Conservation (phyloP, 2,329 filamentous ascomycete species). For the Xylariales sp. region DNA sequence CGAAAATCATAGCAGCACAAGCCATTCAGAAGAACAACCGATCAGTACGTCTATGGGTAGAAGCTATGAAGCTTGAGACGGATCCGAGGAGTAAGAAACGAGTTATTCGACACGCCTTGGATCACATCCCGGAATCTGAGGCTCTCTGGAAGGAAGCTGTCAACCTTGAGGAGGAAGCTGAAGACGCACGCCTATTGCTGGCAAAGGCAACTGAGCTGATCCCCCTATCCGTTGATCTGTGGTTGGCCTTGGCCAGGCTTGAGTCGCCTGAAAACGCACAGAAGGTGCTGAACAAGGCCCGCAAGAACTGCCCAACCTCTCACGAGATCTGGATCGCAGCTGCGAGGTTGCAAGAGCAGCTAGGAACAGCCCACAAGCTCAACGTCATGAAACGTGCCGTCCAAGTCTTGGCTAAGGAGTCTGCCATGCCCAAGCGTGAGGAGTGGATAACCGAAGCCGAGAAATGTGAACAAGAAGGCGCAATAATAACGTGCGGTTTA, state of each 20-base stretch:
- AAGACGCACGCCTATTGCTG: constrained; percentile 81
- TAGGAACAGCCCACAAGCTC: constrained; percentile 71
- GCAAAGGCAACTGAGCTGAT: constrained; percentile 96
- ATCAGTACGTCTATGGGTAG: constrained; percentile 88
- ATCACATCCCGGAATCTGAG: constrained; percentile 91
- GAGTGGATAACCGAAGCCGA: constrained; percentile 97
- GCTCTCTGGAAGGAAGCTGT: constrained; percentile 98
- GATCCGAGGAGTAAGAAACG: constrained; percentile 83
- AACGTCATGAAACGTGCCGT: constrained; percentile 95
- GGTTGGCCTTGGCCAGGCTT: constrained; percentile 87
- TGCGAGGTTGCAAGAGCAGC: constrained; percentile 82
- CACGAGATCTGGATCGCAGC: constrained; percentile 97
- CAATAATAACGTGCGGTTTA: constrained; percentile 77
- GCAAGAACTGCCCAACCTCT: constrained; percentile 88
- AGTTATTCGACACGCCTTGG: constrained; percentile 84
- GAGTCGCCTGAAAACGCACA: constrained; percentile 90
- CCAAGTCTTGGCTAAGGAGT: constrained; percentile 81
- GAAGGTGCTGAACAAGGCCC: constrained; percentile 89
- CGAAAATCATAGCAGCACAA: constrained; percentile 90
- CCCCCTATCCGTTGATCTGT: constrained; percentile 87
- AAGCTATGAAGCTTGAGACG: constrained; percentile 88
- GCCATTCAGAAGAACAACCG: constrained; percentile 89
- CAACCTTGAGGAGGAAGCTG: constrained; percentile 86
- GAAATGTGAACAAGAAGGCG: constrained; percentile 88
- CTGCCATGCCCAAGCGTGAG: constrained; percentile 94